These are phyloP conservation scores for Boletales sp. DNA, from an alignment of 768 basidiomycete genomes.

Conservation along the genomic window DNA sequence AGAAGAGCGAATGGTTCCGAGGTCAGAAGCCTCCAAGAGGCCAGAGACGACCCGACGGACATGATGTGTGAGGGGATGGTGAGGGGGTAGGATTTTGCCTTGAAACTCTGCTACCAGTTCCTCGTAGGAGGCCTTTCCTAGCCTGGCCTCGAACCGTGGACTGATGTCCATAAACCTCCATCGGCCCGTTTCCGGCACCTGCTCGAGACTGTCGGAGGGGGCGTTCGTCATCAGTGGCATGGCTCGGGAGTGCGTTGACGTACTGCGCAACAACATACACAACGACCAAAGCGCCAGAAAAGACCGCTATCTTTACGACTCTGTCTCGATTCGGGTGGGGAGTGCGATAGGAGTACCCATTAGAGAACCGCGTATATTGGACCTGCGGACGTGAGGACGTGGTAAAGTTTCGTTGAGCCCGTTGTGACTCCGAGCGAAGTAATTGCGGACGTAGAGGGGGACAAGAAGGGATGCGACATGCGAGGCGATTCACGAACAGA, in stretches of 20 bases:
- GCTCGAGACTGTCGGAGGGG: slow-evolving; percentile 58
- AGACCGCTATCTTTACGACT: slow-evolving; percentile 11
- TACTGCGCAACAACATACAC: slow-evolving; percentile 31
- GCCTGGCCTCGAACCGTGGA: slow-evolving; percentile 51
- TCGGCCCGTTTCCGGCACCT: slow-evolving; percentile 81
- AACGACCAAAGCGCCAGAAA: slow-evolving; percentile 17
- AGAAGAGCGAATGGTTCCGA: slow-evolving; percentile 51
- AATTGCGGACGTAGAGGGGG: not conserved
- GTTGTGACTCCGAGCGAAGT: not conserved
- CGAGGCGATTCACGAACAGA: not conserved
- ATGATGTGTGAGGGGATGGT: slow-evolving; percentile 62
- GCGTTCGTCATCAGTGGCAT: not conserved
- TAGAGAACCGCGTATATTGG: slow-evolving; percentile 29
- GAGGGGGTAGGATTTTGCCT: slow-evolving; percentile 54
- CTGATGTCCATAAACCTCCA: slow-evolving; percentile 86
- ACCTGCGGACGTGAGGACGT: slow-evolving; percentile 13
- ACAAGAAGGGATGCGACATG: not conserved
- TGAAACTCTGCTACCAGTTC: slow-evolving; percentile 52
- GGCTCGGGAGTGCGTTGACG: slow-evolving; percentile 2
- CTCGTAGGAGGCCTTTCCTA: slow-evolving; percentile 39
- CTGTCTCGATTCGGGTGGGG: slow-evolving; percentile 8
- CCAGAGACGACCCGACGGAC: slow-evolving; percentile 67
- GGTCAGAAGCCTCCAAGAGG: slow-evolving; percentile 67
- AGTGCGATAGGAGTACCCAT: slow-evolving; percentile 2
- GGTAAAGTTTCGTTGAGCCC: slow-evolving; percentile 16